These are phyloP conservation scores for Hortaea sp. DNA, from an alignment of 2,329 filamentous ascomycete species.

Conservation along the genomic window DNA sequence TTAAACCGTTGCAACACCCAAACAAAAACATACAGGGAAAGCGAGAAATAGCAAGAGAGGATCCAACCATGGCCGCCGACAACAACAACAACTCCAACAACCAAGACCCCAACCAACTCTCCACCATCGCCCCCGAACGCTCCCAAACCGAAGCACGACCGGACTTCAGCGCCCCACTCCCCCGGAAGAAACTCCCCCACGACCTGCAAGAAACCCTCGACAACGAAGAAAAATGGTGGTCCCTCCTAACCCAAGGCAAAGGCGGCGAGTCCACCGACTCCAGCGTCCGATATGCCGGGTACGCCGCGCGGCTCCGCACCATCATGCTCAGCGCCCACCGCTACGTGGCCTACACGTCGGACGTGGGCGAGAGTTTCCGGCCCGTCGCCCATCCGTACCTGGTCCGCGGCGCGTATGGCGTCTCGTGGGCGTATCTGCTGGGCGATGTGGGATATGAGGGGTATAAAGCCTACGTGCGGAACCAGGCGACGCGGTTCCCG, in stretches of 20 bases:
- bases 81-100: constrained; percentile 8
- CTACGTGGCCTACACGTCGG: constrained; percentile 91
- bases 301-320: constrained; percentile 56
- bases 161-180: constrained; percentile 39
- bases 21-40: not conserved
- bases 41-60: not conserved
- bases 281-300: constrained; percentile 82
- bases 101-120: constrained; percentile 13
- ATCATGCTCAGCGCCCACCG: constrained; percentile 84
- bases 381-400: constrained; percentile 80
- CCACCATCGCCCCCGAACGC: constrained; percentile 27
- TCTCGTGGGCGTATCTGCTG: constrained; percentile 86
- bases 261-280: constrained; percentile 73
- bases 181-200: constrained; percentile 43
- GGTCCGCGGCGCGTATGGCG: constrained; percentile 72
- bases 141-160: constrained; percentile 35
- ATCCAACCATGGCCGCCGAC: constrained; percentile 28
- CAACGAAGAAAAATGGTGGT: constrained; percentile 62
- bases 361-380: constrained; percentile 92
- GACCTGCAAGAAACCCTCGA: constrained; percentile 48
- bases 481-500: constrained; percentile 66
- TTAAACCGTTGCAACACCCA: not conserved
- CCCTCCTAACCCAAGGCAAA: constrained; percentile 48
- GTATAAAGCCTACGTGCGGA: constrained; percentile 86
- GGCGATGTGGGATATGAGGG: constrained; percentile 90